phyloP scores from a whole-genome alignment of 805 yeast genomes.

The Lipomyces chichibuensis region DNA sequence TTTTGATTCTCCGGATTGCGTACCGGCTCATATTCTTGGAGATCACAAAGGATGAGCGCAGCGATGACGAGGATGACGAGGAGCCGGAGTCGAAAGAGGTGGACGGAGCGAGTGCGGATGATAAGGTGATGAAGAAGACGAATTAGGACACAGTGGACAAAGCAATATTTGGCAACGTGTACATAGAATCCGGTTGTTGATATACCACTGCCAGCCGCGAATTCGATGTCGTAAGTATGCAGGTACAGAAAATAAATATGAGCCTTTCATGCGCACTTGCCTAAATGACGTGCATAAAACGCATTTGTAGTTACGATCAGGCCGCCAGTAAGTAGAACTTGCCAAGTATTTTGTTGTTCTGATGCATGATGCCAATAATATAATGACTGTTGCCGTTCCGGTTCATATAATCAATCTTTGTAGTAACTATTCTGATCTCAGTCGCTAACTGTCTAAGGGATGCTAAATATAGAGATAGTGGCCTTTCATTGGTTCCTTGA shows the following conservation, averaged over 20 bases:
- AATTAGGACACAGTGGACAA: neutral
- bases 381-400: no score
- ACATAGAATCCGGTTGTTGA: neutral
- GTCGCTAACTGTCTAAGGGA: no score
- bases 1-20: slow-evolving; percentile 75
- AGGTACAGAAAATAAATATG: neutral
- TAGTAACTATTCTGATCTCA: no score
- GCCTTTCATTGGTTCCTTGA: no score
- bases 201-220: neutral
- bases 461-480: no score
- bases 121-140: neutral
- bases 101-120: neutral
- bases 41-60: slow-evolving; percentile 75
- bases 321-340: no score
- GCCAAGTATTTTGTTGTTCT: no score
- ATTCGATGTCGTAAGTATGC: neutral
- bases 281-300: neutral
- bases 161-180: neutral
- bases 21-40: slow-evolving; percentile 65
- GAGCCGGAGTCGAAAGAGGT: slow-evolving; percentile 32
- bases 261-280: neutral
- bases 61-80: slow-evolving; percentile 76
- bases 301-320: neutral
- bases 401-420: no score
- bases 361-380: no score